phyloP scores from a whole-genome alignment of 306 rosid species.

The Cercis canadensis region DNA sequence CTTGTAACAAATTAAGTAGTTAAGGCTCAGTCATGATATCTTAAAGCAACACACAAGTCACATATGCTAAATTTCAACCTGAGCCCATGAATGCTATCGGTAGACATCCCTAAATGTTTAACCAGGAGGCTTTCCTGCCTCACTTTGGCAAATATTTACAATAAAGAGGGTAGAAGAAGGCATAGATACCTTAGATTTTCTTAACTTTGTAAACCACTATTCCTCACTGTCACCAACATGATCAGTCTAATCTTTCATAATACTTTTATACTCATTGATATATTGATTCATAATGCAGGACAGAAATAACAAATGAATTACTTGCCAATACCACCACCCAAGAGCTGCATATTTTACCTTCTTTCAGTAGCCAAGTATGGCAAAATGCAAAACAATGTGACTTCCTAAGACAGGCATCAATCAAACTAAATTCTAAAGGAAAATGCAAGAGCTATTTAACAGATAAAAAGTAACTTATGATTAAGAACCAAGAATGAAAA shows the following conservation, averaged over 20 bases:
- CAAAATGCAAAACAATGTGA: neutral
- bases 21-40: neutral
- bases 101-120: neutral
- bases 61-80: neutral
- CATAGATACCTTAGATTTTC: neutral
- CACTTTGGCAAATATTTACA: neutral
- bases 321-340: neutral
- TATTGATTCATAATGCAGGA: slow-evolving; percentile 5
- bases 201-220: neutral
- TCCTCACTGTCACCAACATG: neutral
- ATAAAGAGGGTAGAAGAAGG: neutral
- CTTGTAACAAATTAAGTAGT: neutral
- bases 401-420: neutral
- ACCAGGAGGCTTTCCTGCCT: neutral
- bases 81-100: neutral
- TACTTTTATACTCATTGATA: slow-evolving; percentile 1
- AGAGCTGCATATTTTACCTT: slow-evolving; percentile 9
- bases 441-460: slow-evolving; percentile 28
- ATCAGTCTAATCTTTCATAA: neutral
- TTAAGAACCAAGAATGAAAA: slow-evolving; percentile 25
- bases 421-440: slow-evolving; percentile 9
- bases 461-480: slow-evolving; percentile 13
- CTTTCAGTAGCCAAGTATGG: neutral
- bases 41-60: neutral
- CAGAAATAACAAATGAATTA: slow-evolving; percentile 19